Percentiles rank a stretch among this genome's conserved stretches.
Conservation (phyloP, 805 yeast genomes). For the Lachancea waltii region DNA sequence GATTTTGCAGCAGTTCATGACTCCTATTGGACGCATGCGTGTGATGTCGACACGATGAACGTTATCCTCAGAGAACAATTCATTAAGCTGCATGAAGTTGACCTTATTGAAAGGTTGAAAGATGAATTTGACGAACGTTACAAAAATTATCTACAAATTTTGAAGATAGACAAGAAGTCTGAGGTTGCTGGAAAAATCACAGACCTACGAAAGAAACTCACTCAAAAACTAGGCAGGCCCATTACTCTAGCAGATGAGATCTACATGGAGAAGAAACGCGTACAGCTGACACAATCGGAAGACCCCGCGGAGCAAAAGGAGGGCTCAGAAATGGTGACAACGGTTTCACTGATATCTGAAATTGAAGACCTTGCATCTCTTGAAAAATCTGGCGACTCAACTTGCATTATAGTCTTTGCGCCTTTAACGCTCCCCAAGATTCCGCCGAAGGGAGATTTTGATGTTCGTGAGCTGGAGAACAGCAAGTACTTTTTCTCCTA, state of each 20-base stretch:
- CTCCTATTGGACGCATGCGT: conserved; percentile 97
- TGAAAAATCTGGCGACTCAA: conserved; percentile 24
- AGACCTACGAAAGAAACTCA: conserved; percentile 43
- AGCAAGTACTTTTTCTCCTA: conserved; percentile 71
- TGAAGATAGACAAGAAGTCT: conserved; percentile 46
- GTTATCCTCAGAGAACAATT: conserved; percentile 66
- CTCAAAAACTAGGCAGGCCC: conserved; percentile 44
- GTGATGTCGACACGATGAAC: conserved; percentile 71
- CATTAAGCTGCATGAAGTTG: conserved; percentile 66
- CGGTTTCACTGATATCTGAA: conserved; percentile 51
- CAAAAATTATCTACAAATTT: conserved; percentile 56
- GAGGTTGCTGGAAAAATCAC: conserved; percentile 46
- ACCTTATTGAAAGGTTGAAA: conserved; percentile 62
- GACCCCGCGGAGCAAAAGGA: conserved; percentile 42
- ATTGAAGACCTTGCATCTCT: conserved; percentile 24
- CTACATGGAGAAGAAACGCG: conserved; percentile 59
- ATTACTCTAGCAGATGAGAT: conserved; percentile 69
- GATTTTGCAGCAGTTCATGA: conserved; percentile 95
- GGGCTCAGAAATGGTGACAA: conserved; percentile 58
- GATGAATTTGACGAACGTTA: conserved; percentile 81
- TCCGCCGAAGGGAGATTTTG: conserved; percentile 79
- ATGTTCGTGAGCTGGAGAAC: conserved; percentile 61
- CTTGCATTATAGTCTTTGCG: conserved; percentile 42
- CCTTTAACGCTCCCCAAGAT: conserved; percentile 67
- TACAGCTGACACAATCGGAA: conserved; percentile 44